Conservation (phyloP, 331 rosid species). For the Acacia concinna region DNA sequence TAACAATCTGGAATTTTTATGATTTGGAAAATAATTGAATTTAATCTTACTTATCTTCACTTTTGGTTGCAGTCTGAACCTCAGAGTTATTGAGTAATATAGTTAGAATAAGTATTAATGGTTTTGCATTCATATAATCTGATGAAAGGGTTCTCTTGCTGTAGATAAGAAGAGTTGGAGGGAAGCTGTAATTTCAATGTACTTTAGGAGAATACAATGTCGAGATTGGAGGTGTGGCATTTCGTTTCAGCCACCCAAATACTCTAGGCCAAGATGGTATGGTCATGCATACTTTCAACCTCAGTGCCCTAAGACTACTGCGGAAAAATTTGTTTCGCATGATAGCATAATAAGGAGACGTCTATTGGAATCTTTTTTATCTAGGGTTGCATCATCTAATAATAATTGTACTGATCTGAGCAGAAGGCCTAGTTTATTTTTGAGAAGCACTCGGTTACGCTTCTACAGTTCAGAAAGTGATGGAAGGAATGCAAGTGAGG, state of each 20-base stretch:
- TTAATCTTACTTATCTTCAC: not conserved
- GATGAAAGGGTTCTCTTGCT: constrained; percentile 26
- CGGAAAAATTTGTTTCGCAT: constrained; percentile 37
- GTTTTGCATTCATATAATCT: constrained; percentile 24
- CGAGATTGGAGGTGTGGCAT: constrained; percentile 66
- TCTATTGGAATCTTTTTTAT: constrained; percentile 41
- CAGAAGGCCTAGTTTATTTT: constrained; percentile 35
- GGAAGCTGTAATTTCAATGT: constrained; percentile 54
- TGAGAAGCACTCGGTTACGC: constrained; percentile 47
- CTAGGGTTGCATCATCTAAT: constrained; percentile 36
- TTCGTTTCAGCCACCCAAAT: constrained; percentile 57
- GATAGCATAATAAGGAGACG: constrained; percentile 45
- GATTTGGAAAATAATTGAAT: not conserved
- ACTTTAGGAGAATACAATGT: constrained; percentile 70
- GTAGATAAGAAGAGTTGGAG: constrained; percentile 42
- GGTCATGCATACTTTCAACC: constrained; percentile 42
- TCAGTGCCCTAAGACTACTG: constrained; percentile 34
- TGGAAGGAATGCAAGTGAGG: constrained; percentile 78
- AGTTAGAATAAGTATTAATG: not conserved
- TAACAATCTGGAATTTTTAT: not conserved
- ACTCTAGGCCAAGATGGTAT: constrained; percentile 45
- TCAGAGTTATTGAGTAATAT: not conserved
- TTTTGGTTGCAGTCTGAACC: constrained; percentile 11
- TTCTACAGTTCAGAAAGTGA: constrained; percentile 80
- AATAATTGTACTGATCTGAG: constrained; percentile 37